A percentile compares a stretch with the other conserved stretches of the same genome.
phyloP scores from a whole-genome alignment of 1,139 yeast species.

The Torulaspora globosa region DNA sequence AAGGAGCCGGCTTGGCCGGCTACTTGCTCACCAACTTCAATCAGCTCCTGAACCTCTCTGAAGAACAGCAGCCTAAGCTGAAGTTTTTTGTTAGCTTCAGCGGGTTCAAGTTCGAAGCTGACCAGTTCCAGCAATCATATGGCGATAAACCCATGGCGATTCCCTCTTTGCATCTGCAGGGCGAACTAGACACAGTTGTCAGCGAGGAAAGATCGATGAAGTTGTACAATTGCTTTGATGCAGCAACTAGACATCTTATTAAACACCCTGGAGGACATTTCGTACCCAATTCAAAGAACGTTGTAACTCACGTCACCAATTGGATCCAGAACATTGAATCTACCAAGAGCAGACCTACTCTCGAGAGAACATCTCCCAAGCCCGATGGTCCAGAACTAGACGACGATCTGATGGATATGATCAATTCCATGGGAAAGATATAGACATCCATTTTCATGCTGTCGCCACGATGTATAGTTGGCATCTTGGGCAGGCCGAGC shows the following conservation, averaged over 20 bases:
- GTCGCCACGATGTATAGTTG: background rate
- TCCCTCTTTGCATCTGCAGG: slow-evolving; percentile 71
- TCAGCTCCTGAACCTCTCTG: slow-evolving; percentile 32
- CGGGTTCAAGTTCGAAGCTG: slow-evolving; percentile 65
- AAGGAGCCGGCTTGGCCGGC: slow-evolving; percentile 83
- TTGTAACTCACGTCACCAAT: slow-evolving; percentile 53
- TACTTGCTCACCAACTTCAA: slow-evolving; percentile 44
- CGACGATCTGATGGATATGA: slow-evolving; percentile 31
- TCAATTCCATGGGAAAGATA: slow-evolving; percentile 23
- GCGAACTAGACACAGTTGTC: slow-evolving; percentile 85
- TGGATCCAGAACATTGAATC: slow-evolving; percentile 44
- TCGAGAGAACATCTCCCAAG: background rate
- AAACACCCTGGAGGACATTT: slow-evolving; percentile 86
- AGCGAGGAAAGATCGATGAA: slow-evolving; percentile 61
- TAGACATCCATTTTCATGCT: background rate
- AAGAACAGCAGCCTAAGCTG: slow-evolving; percentile 43
- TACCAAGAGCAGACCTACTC: background rate
- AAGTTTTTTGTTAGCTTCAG: slow-evolving; percentile 72
- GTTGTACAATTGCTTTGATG: slow-evolving; percentile 52
- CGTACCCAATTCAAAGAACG: slow-evolving; percentile 68
- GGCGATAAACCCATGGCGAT: slow-evolving; percentile 40
- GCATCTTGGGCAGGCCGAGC: background rate
- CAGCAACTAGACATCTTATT: slow-evolving; percentile 46
- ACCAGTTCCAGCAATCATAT: slow-evolving; percentile 46
- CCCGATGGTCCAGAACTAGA: slow-evolving; percentile 22